Evolutionary conservation across 31 red algal species (phyloP), one percentile per base, ranked within the genome.

Genomic region (Odonthalia washingtoniensis): DNA sequence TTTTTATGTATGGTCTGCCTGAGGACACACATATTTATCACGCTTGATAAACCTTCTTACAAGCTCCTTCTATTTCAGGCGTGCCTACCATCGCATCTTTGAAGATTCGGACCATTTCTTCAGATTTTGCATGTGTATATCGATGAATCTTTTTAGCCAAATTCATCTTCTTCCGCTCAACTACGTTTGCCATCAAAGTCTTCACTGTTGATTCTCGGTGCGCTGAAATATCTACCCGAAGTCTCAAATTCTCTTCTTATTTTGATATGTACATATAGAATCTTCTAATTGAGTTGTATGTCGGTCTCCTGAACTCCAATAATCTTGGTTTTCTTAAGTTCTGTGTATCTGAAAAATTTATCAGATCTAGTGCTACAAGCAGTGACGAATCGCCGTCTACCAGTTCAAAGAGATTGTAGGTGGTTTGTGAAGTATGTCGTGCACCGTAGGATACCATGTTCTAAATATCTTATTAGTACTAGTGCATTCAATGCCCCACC

Each of bases 371-470:
- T 1, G 60, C 1, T 38, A 84, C 24, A 12, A 84, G 24, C 0
- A 84, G 60, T 30, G 68, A 32, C 9, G 82, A 86, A 40, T 30
- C 2, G 1, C 66, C 68, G 12, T 86, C 12, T 24, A 86, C 61
- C 26, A 86, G 69, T 0, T 86, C 82, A 33, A 86, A 74, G 69
- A 30, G 31, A 86, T 60, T 14, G 14, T 34, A 75, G 49, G 77
- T 4, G 44, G 84, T 30, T 67, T 57, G 12, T 21, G 12, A 21
- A 57, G 21, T 9, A 57, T 21, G 49, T 57, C 49, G 12, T 14
- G 49, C 21, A 57, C 49, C 9, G 9, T 9, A 9, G 12, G 9
- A 9, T 57, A 9, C 49, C 49, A 21, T 14, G 49, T 14, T 14
- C 49, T 14, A 57, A 57, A 21, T 14, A 9, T 21, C 49, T 57